Percentiles rank a stretch among this genome's conserved stretches.
These are phyloP conservation scores for Oemleria cerasiformis DNA, from an alignment of 306 rosid genomes.

Conservation along the genomic window DNA sequence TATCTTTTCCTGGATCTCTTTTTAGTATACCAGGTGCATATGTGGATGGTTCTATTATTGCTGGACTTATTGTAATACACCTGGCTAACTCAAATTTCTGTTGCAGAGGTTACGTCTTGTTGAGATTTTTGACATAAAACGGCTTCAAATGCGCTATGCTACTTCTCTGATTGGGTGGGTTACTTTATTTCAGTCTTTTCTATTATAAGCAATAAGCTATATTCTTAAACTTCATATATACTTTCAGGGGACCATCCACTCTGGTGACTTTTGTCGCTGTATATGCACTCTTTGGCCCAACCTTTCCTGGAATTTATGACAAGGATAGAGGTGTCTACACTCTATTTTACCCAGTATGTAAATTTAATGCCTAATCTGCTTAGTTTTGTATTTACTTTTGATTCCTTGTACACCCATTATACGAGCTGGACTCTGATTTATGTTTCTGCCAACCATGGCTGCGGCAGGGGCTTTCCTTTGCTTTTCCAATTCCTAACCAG, in stretches of 20 bases:
- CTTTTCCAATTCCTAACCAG: conserved; percentile 96
- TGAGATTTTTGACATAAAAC: conserved; percentile 91
- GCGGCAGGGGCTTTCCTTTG: conserved; percentile 88
- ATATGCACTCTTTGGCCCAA: conserved; percentile 93
- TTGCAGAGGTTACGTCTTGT: conserved; percentile 87
- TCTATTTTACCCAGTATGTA: conserved; percentile 87
- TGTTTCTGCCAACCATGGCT: conserved; percentile 20
- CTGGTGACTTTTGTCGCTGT: conserved; percentile 93
- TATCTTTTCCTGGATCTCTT: background rate
- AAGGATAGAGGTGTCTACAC: conserved; percentile 87
- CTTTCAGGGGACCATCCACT: conserved; percentile 75
- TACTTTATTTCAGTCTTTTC: conserved; percentile 11
- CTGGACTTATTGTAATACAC: background rate
- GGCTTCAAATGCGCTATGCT: conserved; percentile 97
- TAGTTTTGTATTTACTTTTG: background rate
- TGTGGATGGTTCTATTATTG: background rate
- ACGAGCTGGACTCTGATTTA: conserved; percentile 15
- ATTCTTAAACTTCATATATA: conserved; percentile 21
- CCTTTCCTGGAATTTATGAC: conserved; percentile 86
- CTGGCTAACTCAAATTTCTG: background rate
- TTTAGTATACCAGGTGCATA: background rate
- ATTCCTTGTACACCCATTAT: conserved; percentile 6
- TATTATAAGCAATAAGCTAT: background rate
- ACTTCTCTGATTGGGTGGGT: conserved; percentile 89
- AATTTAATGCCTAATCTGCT: conserved; percentile 10